A percentile compares a stretch with the other conserved stretches of the same genome.
These are phyloP conservation scores for Luvunga scandens DNA, from an alignment of 345 rosid species.

Conservation along the genomic window DNA sequence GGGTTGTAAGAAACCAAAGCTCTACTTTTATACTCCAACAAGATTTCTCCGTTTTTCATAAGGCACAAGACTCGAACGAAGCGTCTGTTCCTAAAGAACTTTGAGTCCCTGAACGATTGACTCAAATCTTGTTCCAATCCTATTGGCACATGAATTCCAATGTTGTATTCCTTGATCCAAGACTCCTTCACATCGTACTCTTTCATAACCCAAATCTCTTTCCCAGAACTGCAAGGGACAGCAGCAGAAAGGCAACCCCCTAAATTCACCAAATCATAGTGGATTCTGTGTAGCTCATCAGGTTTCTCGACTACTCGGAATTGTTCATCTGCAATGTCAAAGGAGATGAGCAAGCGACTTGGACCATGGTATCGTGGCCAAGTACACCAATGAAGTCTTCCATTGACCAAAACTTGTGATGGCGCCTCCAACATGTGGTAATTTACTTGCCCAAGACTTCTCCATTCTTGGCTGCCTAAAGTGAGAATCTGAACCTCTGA, in stretches of 20 bases:
- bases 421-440: background rate
- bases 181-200: slow-evolving; percentile 25
- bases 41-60: background rate
- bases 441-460: slow-evolving; percentile 15
- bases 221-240: background rate
- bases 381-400: slow-evolving; percentile 6
- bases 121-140: slow-evolving; percentile 8
- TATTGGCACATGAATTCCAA: slow-evolving; percentile 16
- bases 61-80: slow-evolving; percentile 3
- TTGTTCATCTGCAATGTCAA: slow-evolving; percentile 25
- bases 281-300: background rate
- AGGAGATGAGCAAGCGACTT: slow-evolving; percentile 13
- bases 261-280: slow-evolving; percentile 8
- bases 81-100: background rate
- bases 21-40: slow-evolving; percentile 7
- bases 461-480: slow-evolving; percentile 29
- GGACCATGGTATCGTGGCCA: background rate
- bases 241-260: slow-evolving; percentile 27
- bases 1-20: slow-evolving; percentile 2
- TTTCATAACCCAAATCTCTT: slow-evolving; percentile 31
- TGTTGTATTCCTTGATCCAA: slow-evolving; percentile 28
- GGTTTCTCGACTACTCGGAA: slow-evolving; percentile 25
- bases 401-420: slow-evolving; percentile 4
- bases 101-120: background rate
- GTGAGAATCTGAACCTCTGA: slow-evolving; percentile 42